These are phyloP conservation scores for Leccinum obscurum DNA, from an alignment of 768 basidiomycete species.

Conservation along the genomic window DNA sequence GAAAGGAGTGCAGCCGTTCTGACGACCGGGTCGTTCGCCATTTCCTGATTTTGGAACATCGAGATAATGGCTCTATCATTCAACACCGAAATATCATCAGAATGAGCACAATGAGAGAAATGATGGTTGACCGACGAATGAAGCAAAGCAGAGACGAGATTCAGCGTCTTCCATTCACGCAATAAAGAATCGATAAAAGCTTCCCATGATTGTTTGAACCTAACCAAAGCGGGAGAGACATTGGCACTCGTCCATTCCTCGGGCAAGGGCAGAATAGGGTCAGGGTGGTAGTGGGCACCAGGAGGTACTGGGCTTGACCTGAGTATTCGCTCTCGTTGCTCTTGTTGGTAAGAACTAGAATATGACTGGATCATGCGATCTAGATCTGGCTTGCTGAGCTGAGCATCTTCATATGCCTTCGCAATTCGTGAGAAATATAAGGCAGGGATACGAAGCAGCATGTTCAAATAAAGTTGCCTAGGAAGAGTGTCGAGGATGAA, in stretches of 20 bases:
- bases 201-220: constrained; percentile 72
- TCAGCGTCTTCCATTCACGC: constrained; percentile 75
- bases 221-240: constrained; percentile 61
- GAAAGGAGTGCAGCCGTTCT: constrained; percentile 65
- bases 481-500: constrained; percentile 40
- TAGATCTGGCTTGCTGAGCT: constrained; percentile 74
- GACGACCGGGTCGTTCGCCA: constrained; percentile 58
- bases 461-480: constrained; percentile 43
- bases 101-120: neutral
- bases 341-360: constrained; percentile 16
- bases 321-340: constrained; percentile 14
- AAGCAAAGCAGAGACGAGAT: constrained; percentile 68
- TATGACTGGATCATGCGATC: constrained; percentile 47
- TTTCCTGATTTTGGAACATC: constrained; percentile 56
- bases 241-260: constrained; percentile 51
- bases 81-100: neutral
- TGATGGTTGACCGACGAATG: constrained; percentile 40
- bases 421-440: constrained; percentile 81
- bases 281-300: constrained; percentile 23
- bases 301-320: constrained; percentile 31
- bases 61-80: constrained; percentile 61
- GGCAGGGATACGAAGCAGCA: constrained; percentile 69
- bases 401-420: constrained; percentile 73
- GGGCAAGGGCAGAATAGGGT: constrained; percentile 43
- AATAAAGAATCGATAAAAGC: constrained; percentile 66